These are phyloP conservation scores for Diaporthe sp. DNA, from an alignment of 2,329 filamentous ascomycete genomes.

Conservation along the genomic window DNA sequence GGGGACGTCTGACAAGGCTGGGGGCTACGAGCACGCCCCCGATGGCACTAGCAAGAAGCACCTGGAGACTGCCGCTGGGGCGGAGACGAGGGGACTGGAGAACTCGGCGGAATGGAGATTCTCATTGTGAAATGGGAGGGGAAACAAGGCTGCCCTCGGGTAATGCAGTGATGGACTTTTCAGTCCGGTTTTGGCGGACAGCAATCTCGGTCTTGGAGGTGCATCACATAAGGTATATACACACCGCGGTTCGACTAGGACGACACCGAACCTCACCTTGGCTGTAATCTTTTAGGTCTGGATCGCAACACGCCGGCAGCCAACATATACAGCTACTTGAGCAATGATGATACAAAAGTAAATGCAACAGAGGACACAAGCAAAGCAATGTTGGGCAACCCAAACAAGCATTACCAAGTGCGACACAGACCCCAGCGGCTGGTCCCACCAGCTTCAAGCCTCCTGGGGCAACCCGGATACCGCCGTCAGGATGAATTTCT, in stretches of 20 bases:
- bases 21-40: background rate
- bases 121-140: constrained; percentile 2
- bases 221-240: background rate
- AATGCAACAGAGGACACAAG: background rate
- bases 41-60: background rate
- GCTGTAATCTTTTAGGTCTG: background rate
- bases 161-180: background rate
- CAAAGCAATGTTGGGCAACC: background rate
- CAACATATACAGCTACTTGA: background rate
- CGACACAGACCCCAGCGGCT: background rate
- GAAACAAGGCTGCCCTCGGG: background rate
- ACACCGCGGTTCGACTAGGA: background rate
- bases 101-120: constrained; percentile 30
- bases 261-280: background rate
- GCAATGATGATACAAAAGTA: background rate
- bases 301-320: background rate
- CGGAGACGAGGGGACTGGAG: constrained; percentile 6
- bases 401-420: background rate
- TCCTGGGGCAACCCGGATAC: background rate
- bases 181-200: background rate
- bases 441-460: background rate
- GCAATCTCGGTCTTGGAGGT: background rate
- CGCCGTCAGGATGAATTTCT: background rate
- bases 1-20: constrained; percentile 5
- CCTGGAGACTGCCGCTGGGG: background rate